phyloP scores from a whole-genome alignment of 2,329 filamentous ascomycete species.

The Zasmidium citrigriseum region DNA sequence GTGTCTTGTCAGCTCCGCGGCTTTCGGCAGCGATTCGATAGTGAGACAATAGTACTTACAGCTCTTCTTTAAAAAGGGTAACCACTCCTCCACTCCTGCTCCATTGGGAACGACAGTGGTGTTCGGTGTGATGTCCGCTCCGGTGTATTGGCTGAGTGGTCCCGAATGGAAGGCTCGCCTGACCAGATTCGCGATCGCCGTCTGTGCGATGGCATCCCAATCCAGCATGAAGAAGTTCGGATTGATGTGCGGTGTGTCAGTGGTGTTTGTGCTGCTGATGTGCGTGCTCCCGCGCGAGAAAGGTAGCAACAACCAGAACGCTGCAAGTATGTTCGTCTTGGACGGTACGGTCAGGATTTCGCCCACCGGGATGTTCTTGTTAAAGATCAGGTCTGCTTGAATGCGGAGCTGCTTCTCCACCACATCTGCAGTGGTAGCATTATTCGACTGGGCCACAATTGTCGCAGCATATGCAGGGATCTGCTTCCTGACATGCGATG shows the following conservation, averaged over 20 bases:
- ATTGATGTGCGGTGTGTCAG: conserved; percentile 27
- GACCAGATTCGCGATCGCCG: conserved; percentile 13
- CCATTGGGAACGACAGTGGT: conserved; percentile 2
- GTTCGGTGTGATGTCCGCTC: conserved; percentile 31
- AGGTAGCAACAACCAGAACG: conserved; percentile 24
- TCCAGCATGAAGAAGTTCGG: conserved; percentile 29
- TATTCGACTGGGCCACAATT: conserved; percentile 38
- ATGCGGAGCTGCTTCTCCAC: conserved; percentile 3
- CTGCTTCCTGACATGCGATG: conserved; percentile 37
- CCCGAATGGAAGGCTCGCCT: conserved; percentile 22
- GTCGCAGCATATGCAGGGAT: conserved; percentile 20
- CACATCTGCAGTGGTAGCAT: conserved; percentile 15
- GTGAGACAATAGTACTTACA: conserved; percentile 21
- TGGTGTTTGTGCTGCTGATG: conserved; percentile 26
- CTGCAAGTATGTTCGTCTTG: conserved; percentile 9
- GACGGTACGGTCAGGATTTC: conserved; percentile 1
- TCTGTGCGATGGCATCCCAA: conserved; percentile 28
- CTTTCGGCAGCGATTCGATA: background rate
- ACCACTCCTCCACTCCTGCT: conserved; percentile 15
- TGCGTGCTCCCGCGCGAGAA: conserved; percentile 29
- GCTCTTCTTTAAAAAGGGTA: conserved; percentile 7
- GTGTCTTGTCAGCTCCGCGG: background rate
- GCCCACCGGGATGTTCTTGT: conserved; percentile 5
- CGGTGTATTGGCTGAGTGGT: conserved; percentile 27
- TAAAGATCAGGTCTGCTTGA: conserved; percentile 13